These are phyloP conservation scores for Claviceps arundinis DNA, from an alignment of 2,329 filamentous ascomycete species.

Conservation along the genomic window DNA sequence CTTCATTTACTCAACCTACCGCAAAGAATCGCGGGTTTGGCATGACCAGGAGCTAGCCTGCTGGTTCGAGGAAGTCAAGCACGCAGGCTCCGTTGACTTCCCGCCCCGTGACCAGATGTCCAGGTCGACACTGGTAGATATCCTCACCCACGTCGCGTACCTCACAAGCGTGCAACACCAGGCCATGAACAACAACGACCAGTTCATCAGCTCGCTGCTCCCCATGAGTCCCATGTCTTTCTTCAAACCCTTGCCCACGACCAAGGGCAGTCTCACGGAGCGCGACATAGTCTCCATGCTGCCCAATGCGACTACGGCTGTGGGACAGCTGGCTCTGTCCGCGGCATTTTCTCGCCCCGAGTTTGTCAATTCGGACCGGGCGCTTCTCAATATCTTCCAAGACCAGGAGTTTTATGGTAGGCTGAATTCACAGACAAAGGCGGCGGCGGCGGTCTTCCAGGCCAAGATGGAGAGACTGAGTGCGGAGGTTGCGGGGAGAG, in stretches of 20 bases:
- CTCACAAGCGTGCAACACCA: conserved; percentile 22
- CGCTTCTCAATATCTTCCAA: conserved; percentile 28
- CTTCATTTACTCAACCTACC: conserved; percentile 33
- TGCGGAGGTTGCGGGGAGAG: conserved; percentile 18
- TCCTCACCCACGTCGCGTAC: conserved; percentile 25
- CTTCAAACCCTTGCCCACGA: conserved; percentile 23
- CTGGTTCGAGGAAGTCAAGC: conserved; percentile 29
- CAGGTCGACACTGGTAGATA: conserved; percentile 20
- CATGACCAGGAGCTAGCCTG: conserved; percentile 27
- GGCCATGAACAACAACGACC: conserved; percentile 28
- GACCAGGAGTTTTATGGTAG: conserved; percentile 19
- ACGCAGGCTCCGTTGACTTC: conserved; percentile 27
- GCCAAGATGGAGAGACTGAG: conserved; percentile 25
- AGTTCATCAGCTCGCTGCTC: conserved; percentile 21
- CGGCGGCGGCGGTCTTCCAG: conserved; percentile 23
- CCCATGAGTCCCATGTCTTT: conserved; percentile 29
- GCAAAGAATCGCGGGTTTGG: conserved; percentile 15
- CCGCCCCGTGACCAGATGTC: conserved; percentile 14
- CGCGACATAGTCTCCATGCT: conserved; percentile 22
- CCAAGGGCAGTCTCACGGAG: conserved; percentile 21
- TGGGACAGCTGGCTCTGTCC: conserved; percentile 24
- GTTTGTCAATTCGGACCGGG: conserved; percentile 21
- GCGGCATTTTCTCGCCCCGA: conserved; percentile 28
- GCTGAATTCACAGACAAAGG: conserved; percentile 18
- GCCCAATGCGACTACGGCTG: conserved; percentile 16